Conservation (phyloP, 129 eudicot genomes). For the Helichrysum umbraculigerum region DNA sequence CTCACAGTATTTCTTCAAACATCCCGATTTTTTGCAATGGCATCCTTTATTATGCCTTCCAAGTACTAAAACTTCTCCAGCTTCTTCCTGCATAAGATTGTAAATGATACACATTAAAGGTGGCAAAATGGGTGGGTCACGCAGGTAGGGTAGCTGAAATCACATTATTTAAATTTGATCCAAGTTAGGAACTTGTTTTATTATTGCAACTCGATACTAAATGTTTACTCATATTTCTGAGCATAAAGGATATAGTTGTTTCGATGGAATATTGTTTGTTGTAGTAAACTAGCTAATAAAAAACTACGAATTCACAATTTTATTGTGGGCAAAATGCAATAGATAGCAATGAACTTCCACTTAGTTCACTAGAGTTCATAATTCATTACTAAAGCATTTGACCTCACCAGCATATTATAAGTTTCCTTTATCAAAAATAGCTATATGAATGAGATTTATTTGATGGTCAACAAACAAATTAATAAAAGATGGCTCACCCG, state of each 20-base stretch:
- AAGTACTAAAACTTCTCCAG: slow-evolving; percentile 30
- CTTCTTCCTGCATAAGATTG: slow-evolving; percentile 48
- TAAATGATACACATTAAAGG: background rate
- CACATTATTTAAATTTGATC: background rate
- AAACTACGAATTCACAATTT: too few relatives aligned
- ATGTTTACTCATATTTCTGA: background rate
- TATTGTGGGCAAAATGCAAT: background rate
- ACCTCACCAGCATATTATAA: background rate
- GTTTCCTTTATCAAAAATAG: background rate
- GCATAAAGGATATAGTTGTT: background rate
- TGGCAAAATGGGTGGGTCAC: slow-evolving; percentile 6
- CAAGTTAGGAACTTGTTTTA: background rate
- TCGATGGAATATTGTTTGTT: background rate
- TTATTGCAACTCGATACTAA: background rate
- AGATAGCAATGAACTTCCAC: background rate
- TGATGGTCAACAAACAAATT: background rate
- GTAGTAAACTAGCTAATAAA: too few relatives aligned
- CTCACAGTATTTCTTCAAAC: slow-evolving; percentile 94
- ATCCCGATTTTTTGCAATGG: slow-evolving; percentile 82
- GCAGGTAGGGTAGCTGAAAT: background rate
- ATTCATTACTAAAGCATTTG: background rate
- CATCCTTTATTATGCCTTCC: slow-evolving; percentile 88
- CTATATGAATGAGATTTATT: background rate
- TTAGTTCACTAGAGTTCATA: too few relatives aligned
- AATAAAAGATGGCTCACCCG: slow-evolving; percentile 46